Percentiles rank a stretch among this genome's conserved stretches.
These are phyloP conservation scores for Phlegmacium glaucopus DNA, from an alignment of 768 basidiomycete genomes.

Conservation along the genomic window DNA sequence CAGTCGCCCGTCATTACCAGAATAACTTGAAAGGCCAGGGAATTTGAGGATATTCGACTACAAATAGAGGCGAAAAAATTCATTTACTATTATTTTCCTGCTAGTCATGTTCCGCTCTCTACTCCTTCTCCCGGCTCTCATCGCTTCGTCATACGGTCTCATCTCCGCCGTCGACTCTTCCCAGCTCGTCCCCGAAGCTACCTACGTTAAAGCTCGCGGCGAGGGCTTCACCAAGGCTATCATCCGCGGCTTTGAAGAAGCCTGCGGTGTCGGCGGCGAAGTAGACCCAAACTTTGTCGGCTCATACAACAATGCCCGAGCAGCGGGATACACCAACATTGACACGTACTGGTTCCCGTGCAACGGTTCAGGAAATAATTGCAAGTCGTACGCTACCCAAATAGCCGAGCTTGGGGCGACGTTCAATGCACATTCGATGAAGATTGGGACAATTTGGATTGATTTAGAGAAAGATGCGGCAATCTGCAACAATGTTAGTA, in stretches of 20 bases:
- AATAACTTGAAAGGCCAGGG: too few species aligned
- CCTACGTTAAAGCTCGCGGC: slow-evolving; percentile 11
- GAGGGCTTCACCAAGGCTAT: slow-evolving; percentile 19
- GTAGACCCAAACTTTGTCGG: slow-evolving; percentile 19
- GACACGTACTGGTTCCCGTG: slow-evolving; percentile 20
- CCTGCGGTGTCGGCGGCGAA: slow-evolving; percentile 14
- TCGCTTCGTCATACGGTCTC: slow-evolving; percentile 12
- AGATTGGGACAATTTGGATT: slow-evolving; percentile 17
- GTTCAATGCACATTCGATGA: slow-evolving; percentile 14
- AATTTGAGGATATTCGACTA: too few species aligned
- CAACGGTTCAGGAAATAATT: slow-evolving; percentile 15
- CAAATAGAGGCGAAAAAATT: too few species aligned
- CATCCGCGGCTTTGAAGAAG: slow-evolving; percentile 17
- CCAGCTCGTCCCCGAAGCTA: slow-evolving; percentile 10
- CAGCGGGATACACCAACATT: slow-evolving; percentile 15
- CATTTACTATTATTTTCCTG: too few species aligned
- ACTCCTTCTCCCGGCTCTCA: neutral
- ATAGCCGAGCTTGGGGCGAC: slow-evolving; percentile 9
- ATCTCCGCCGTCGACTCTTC: slow-evolving; percentile 16
- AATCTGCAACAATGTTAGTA: slow-evolving; percentile 14
- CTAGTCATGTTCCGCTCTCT: too few species aligned
- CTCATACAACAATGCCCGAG: slow-evolving; percentile 16
- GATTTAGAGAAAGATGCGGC: slow-evolving; percentile 17
- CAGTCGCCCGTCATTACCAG: too few species aligned
- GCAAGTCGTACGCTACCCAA: slow-evolving; percentile 15